Base-by-base conservation (phyloP, 2,329 filamentous ascomycete genomes). In the Ambrosiella beaveri region DNA sequence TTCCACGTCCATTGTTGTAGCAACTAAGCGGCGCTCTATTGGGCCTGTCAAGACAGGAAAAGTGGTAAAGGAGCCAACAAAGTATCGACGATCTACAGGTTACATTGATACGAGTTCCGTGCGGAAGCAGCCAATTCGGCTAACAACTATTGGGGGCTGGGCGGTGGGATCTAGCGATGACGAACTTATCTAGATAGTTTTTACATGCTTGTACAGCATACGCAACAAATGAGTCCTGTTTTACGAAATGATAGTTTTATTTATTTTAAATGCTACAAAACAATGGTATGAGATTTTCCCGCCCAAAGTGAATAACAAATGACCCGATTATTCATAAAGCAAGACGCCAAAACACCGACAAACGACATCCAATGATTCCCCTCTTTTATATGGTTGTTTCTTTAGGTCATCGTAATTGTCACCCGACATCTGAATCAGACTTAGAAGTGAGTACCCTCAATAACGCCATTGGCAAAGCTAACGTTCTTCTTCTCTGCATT, bases 401-500 rank as follows among this genome's bases (percentile, higher is more conserved):
- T 27, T 27, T 27, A 27, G 27, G 27, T 4, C 27, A 27, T 5
- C 27, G 27, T 27, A 27, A 27, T 27, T 27, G 27, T 27, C 27
- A 27, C 5, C 3, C 27, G 27, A 27, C 27, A 27, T 27, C 27
- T 27, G 3, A 4, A 27, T 27, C 27, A 27, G 27, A 27, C 27
- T 37, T 60, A 60, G 44, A 60, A 60, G 36, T 60, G 58, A n/a
- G 58, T 57, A 35, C 59, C 56, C 37, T 55, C 59, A 17, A 39
- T 39, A 50, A 60, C 50, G 8, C 59, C 59, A 40, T 60, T 57
- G 52, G 51, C 41, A 44, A 60, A 60, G 5, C 54, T 15, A 35
- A 27, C 51, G 7, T 53, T 41, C 52, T 50, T 56, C 40, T 61
- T 57, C 58, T 62, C 61, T 44, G 62, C 54, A 56, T 63, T 63